Evolutionary conservation across 2,329 filamentous ascomycete species (phyloP), one percentile per base, ranked within the genome.

Genomic region (Penicillium crustosum): DNA sequence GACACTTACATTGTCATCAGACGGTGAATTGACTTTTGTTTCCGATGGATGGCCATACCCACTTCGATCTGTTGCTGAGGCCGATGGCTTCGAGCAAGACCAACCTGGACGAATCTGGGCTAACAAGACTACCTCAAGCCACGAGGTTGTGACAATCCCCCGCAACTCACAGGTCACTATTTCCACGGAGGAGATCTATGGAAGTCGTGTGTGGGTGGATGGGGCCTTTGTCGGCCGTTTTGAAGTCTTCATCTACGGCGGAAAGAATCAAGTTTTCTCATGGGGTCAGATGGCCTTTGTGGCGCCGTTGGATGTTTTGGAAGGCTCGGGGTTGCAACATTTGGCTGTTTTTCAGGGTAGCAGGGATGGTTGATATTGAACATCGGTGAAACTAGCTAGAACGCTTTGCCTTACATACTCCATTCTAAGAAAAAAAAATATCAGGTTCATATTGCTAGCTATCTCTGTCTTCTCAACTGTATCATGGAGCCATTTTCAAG

Each of bases 241-340:
- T 52, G 82, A 84, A 60, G 81, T 83, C 0, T 82, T 81, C 58
- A 77, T 84, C 0, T 84, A 77, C 61, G 82, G 82, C 0, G 82
- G 82, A 2, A 74, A 73, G 33, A 84, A 84, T 55, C 77, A 73
- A 8, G 57, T 78, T 48, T 80, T 82, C 47, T 82, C 80, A 33
- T 84, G 81, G 82, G 82, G 78, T 59, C 81, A 83, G 66, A 84
- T 84, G 81, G 81, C 82, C 1, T 78, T 84, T 63, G 82, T 83
- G 13, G 81, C 81, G 9, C 81, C 81, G 0, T 55, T 83, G 38
- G 72, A 80, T 3, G 29, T 25, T 4, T 9, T 65, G 5, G 21
- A 49, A 27, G 64, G 64, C 12, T n/a, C 25, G 1, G 51, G 57
- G 0, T 41, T 69, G 13, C 52, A 60, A 3, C 41, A 36, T 6